These are phyloP conservation scores for Penicillium sp. DNA, from an alignment of 2,329 filamentous ascomycete species.

Conservation along the genomic window DNA sequence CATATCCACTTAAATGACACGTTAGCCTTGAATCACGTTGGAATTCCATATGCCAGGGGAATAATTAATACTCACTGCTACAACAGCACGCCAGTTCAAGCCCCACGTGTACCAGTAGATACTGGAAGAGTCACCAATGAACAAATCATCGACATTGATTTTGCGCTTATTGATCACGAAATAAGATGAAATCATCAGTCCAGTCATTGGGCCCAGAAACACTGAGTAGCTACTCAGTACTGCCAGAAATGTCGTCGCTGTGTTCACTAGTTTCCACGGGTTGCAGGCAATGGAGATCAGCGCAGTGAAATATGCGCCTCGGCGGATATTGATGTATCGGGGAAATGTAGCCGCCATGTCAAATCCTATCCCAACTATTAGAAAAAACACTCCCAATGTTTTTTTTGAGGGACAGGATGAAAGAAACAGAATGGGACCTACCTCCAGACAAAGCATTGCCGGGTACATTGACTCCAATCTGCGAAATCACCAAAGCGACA, in stretches of 20 bases:
- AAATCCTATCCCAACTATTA: conserved; percentile 47
- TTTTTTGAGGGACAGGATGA: too few species aligned
- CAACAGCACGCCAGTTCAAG: conserved; percentile 28
- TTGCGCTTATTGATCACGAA: conserved; percentile 44
- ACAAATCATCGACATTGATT: conserved; percentile 49
- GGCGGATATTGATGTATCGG: conserved; percentile 60
- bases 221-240: conserved; percentile 40
- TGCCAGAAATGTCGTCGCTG: conserved; percentile 26
- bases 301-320: conserved; percentile 56
- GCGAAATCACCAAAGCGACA: conserved; percentile 29
- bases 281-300: conserved; percentile 32
- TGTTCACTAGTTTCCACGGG: conserved; percentile 31
- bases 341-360: conserved; percentile 59
- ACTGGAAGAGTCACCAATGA: conserved; percentile 37
- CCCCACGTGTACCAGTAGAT: conserved; percentile 32
- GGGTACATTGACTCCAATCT: conserved; percentile 32
- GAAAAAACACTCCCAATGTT: too few species aligned
- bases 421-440: background rate
- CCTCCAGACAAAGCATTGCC: conserved; percentile 29
- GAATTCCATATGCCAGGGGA: too few species aligned
- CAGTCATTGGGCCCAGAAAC: conserved; percentile 53
- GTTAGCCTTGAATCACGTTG: conserved; percentile 40
- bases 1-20: conserved; percentile 39
- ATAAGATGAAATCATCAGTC: conserved; percentile 53
- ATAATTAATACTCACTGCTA: conserved; percentile 20